Evolutionary conservation across 2,329 filamentous ascomycete genomes (phyloP), one percentile per base, ranked within the genome.

Genomic region (Talaromyces sp.): DNA sequence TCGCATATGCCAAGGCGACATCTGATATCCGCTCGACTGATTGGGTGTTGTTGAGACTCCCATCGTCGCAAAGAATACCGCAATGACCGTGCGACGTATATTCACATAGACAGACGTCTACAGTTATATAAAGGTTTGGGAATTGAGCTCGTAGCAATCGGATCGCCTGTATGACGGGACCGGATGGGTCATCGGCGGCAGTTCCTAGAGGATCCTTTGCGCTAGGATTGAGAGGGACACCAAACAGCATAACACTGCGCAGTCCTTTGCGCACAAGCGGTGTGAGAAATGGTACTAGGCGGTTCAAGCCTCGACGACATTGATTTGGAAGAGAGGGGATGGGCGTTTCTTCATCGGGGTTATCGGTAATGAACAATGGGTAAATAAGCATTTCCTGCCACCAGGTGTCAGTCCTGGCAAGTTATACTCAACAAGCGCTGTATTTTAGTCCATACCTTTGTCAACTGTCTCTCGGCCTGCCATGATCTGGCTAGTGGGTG

Each of bases 61-160:
- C 93, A 75, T 99, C 95, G 70, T 97, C 93, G 65, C 93, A 88
- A 54, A 99, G 85, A 71, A 99, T 97, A 62, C 95, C 95, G 76
- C 95, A 99, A 82, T 99, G 95, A 52, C 95, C 95, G 78, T 99
- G 95, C 7, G 91, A 95, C 0, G 95, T 99, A 81, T 99, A 99
- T 80, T 99, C 95, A 85, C 95, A 99, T 8, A 99, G 89, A 75
- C 95, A 98, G 66, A 99, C 95, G 76, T 99, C 95, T 66, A 90
- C 88, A 70, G 90, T 89, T 72, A 99, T 92, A 81, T 96, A 98
- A 66, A 99, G 86, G 68, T 92, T 88, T 2, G 95, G 95, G 79
- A 97, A 98, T 45, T 88, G 85, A 69, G 91, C 87, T 70, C 92
- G 90, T 65, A 99, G 85, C 35, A 97, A 85, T 60, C 90, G 90